Base-by-base conservation (phyloP, 352 stramenopile genomes). In the Pythium dissimile region DNA sequence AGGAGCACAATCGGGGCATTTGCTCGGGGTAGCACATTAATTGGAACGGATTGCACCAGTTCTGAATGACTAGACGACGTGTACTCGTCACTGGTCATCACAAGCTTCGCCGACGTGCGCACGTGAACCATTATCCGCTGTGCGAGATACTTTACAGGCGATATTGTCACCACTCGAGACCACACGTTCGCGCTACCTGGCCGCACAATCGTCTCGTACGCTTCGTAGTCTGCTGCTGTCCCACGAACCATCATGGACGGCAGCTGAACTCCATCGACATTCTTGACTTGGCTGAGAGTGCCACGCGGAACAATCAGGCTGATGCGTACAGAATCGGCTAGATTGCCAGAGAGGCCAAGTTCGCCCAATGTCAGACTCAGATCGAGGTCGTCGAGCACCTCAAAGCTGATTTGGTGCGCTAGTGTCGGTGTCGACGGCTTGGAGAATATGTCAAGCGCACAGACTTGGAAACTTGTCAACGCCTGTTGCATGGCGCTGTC, bases 11-110 rank as follows among this genome's bases (percentile, higher is more conserved):
- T 48, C 1, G 56, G 56, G 9, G 35, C 12, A 20, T 58, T 64
- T 6, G 56, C 56, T 27, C 28, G 37, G 7, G 56, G 56, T 7
- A 58, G 23, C 4, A 64, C 48, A 31, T 16, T 23, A 8, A 64
- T 11, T 9, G 34, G 10, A 7, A 58, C 18, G 1, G 37, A 24
- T 15, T 44, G 47, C 16, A 21, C 23, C 9, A 42, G 6, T 5
- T 1, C 32, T 16, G 38, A 16, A 2, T 11, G 11, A 27, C 47
- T 64, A 2, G 12, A 1, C 0, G 48, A 52, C 2, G 43, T 15
- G 18, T 15, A 9, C 12, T 23, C 48, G 13, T 58, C 48, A 20
- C 23, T 48, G 12, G 10, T 23, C 18, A 28, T 23, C n/a, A 26
- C n/a, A 8, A 58, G 2, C 2, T 10, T 28, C 11, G 56, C 43